Conservation (phyloP, 2,329 filamentous ascomycete genomes). For the Chalaropsis thielavioides region DNA sequence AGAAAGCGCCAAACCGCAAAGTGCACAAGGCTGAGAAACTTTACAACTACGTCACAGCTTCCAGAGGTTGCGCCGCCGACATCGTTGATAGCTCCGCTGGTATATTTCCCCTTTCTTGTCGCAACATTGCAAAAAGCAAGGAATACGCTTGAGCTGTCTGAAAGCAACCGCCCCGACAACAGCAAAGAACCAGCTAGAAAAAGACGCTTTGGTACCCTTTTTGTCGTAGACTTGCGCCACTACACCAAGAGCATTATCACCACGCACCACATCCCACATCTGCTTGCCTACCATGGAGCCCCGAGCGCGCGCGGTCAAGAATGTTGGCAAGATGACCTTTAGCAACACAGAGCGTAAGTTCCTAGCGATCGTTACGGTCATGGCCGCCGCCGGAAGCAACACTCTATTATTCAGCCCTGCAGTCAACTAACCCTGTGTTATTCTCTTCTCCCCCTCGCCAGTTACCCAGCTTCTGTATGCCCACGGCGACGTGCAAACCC, state of each 20-base stretch:
- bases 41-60: constrained; percentile 7
- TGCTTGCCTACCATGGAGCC: constrained; percentile 48
- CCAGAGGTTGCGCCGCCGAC: not conserved
- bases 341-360: constrained; percentile 51
- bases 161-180: not conserved
- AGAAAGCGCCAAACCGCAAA: too few species aligned
- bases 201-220: not conserved
- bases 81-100: not conserved
- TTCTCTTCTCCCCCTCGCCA: constrained; percentile 23
- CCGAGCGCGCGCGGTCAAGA: constrained; percentile 60
- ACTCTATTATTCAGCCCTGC: constrained; percentile 2
- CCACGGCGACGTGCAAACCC: constrained; percentile 62
- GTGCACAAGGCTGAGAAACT: constrained; percentile 4
- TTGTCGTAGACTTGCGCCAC: not conserved
- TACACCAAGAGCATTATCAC: not conserved
- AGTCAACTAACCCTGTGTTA: not conserved
- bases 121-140: not conserved
- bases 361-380: not conserved
- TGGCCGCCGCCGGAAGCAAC: not conserved
- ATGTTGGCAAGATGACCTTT: constrained; percentile 75
- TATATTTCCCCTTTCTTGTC: not conserved
- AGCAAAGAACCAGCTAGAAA: not conserved
- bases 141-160: not conserved
- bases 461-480: constrained; percentile 64
- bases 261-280: not conserved